phyloP scores from a whole-genome alignment of 306 rosid species.

The Phaseolus lunatus region DNA sequence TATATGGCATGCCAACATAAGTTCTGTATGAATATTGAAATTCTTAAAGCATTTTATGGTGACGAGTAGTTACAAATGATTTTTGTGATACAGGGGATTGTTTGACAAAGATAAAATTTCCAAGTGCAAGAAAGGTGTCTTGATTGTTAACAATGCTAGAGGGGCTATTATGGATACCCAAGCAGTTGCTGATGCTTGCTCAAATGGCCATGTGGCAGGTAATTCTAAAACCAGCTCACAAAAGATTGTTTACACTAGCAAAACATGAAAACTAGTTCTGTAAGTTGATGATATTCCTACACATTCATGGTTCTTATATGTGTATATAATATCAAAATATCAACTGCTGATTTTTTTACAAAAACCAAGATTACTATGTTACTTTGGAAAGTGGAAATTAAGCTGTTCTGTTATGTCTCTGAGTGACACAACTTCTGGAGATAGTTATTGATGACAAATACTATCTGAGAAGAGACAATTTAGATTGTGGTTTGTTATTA shows the following conservation, averaged over 20 bases:
- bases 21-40: neutral
- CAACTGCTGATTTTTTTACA: no score
- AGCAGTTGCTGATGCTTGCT: slow-evolving; percentile 87
- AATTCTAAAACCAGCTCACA: slow-evolving; percentile 37
- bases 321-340: no score
- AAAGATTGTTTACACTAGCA: neutral
- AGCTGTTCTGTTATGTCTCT: neutral
- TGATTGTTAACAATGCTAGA: slow-evolving; percentile 90
- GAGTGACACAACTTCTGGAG: neutral
- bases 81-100: slow-evolving; percentile 70
- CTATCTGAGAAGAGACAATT: neutral
- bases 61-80: neutral
- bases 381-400: neutral
- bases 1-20: neutral
- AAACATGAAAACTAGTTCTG: neutral
- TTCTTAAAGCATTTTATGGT: slow-evolving; percentile 10
- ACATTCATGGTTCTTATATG: neutral
- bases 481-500: neutral
- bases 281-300: neutral
- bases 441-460: neutral
- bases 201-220: slow-evolving; percentile 94
- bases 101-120: slow-evolving; percentile 78
- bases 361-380: neutral
- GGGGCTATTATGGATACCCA: slow-evolving; percentile 94
- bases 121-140: slow-evolving; percentile 87